Conservation (phyloP, 148 eudicot species). For the Spergularia marina region DNA sequence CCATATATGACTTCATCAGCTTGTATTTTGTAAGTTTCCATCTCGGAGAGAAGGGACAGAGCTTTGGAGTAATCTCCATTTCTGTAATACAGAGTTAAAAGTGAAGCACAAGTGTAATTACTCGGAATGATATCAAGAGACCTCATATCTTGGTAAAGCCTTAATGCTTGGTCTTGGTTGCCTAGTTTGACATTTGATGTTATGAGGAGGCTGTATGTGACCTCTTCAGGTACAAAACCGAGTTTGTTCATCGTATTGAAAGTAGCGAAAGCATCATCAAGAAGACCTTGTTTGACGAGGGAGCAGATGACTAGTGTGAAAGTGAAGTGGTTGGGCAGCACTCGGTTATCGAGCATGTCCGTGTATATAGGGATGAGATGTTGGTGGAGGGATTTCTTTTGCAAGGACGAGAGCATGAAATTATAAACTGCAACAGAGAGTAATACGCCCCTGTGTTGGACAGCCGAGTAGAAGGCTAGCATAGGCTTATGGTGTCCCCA, state of each 20-base stretch:
- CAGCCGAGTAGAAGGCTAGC: slow-evolving; percentile 83
- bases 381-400: slow-evolving; percentile 70
- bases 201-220: slow-evolving; percentile 71
- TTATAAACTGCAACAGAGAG: slow-evolving; percentile 74
- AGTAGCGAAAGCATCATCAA: slow-evolving; percentile 54
- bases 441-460: slow-evolving; percentile 60
- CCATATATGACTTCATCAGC: slow-evolving; percentile 90
- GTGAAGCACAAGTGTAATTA: slow-evolving; percentile 87
- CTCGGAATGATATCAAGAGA: slow-evolving; percentile 57
- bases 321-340: slow-evolving; percentile 68
- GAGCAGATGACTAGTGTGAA: slow-evolving; percentile 75
- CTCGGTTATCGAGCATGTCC: slow-evolving; percentile 53
- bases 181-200: slow-evolving; percentile 48
- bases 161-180: slow-evolving; percentile 46
- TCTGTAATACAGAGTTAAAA: slow-evolving; percentile 60
- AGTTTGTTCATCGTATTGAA: slow-evolving; percentile 66
- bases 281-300: slow-evolving; percentile 60
- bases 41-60: slow-evolving; percentile 71
- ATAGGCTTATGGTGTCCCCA: slow-evolving; percentile 93
- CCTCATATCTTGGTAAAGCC: slow-evolving; percentile 71
- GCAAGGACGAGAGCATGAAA: slow-evolving; percentile 90
- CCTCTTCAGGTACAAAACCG: slow-evolving; percentile 81
- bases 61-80: slow-evolving; percentile 81
- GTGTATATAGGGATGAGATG: slow-evolving; percentile 56
- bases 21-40: slow-evolving; percentile 60